phyloP scores from a whole-genome alignment of 441 rosid species.

The Pelargonium fulgidum region DNA sequence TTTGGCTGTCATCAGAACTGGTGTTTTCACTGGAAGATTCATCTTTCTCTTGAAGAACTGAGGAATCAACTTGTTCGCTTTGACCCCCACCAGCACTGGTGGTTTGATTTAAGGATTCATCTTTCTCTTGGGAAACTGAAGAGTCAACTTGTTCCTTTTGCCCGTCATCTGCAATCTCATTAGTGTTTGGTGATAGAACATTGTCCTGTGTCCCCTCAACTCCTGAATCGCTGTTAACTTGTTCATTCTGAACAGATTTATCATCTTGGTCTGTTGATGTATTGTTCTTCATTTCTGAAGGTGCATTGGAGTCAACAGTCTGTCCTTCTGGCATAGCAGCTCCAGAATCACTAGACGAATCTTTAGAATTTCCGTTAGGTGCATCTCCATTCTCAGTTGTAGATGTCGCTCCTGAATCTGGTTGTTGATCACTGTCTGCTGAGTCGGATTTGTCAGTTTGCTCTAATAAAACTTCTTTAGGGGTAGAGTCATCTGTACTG shows the following conservation, averaged over 20 bases:
- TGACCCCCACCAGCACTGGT: neutral
- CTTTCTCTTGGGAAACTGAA: slow-evolving; percentile 3
- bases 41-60: neutral
- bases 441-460: slow-evolving; percentile 40
- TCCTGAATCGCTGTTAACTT: slow-evolving; percentile 25
- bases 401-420: slow-evolving; percentile 37
- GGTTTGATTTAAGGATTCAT: neutral
- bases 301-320: slow-evolving; percentile 21
- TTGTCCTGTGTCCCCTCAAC: slow-evolving; percentile 29
- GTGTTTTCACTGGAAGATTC: neutral
- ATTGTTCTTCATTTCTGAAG: slow-evolving; percentile 21
- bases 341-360: slow-evolving; percentile 29
- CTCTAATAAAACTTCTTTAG: slow-evolving; percentile 24
- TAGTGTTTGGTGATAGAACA: slow-evolving; percentile 25
- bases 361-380: slow-evolving; percentile 33
- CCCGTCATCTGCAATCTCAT: slow-evolving; percentile 30
- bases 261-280: slow-evolving; percentile 22
- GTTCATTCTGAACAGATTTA: slow-evolving; percentile 24
- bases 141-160: slow-evolving; percentile 19
- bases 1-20: neutral
- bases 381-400: slow-evolving; percentile 33
- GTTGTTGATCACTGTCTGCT: slow-evolving; percentile 36
- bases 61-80: neutral
- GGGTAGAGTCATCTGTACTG: slow-evolving; percentile 23
- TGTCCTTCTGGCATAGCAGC: slow-evolving; percentile 28